phyloP scores from a whole-genome alignment of 345 rosid species.

The Euphorbia pulcherrima region DNA sequence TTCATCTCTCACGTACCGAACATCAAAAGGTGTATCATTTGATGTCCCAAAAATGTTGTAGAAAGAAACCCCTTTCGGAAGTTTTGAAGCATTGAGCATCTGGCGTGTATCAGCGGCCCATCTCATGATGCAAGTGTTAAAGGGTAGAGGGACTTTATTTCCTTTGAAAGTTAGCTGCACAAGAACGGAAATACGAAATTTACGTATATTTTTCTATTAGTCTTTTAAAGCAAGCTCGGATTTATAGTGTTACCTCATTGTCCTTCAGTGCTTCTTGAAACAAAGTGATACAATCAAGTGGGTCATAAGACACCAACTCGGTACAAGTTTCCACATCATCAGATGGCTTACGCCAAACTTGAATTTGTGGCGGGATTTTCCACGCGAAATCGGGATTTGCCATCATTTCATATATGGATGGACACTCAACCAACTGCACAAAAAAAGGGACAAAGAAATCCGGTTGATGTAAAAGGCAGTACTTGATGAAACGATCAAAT shows the following conservation, averaged over 20 bases:
- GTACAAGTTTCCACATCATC: constrained; percentile 40
- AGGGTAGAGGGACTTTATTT: constrained; percentile 62
- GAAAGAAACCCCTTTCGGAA: constrained; percentile 67
- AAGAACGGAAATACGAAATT: constrained; percentile 10
- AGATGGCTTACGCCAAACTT: constrained; percentile 62
- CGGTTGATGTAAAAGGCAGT: neutral
- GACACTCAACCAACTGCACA: constrained; percentile 74
- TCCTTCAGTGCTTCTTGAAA: constrained; percentile 67
- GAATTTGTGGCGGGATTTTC: constrained; percentile 60
- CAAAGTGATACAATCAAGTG: constrained; percentile 44
- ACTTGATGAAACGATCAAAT: neutral
- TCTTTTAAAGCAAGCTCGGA: neutral
- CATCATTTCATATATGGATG: constrained; percentile 89
- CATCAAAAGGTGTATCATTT: constrained; percentile 74
- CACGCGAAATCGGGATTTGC: constrained; percentile 71
- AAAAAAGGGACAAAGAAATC: constrained; percentile 4
- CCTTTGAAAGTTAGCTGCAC: constrained; percentile 63
- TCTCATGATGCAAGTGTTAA: constrained; percentile 55
- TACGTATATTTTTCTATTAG: neutral
- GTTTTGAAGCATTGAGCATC: constrained; percentile 48
- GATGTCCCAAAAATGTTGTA: constrained; percentile 80
- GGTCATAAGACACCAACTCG: constrained; percentile 54
- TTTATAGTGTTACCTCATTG: constrained; percentile 52
- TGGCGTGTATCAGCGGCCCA: constrained; percentile 76
- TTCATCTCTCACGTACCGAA: constrained; percentile 45